These are phyloP conservation scores for Fusarium duplospermum DNA, from an alignment of 2,329 filamentous ascomycete species.

Conservation along the genomic window DNA sequence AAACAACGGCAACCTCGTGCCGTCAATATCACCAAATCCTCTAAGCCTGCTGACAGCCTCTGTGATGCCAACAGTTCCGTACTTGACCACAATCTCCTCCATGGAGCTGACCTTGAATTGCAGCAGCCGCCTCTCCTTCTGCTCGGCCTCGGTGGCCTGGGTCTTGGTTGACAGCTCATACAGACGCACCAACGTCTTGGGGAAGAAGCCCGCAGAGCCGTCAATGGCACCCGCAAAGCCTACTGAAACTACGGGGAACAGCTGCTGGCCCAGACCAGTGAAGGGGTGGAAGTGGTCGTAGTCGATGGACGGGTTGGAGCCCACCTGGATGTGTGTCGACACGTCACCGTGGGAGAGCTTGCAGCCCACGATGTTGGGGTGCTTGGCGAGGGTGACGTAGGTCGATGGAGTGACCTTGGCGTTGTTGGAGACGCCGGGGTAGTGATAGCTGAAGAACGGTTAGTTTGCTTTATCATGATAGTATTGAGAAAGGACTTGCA, in stretches of 20 bases:
- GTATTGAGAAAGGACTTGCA: constrained; percentile 54
- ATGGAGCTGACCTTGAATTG: constrained; percentile 71
- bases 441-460: constrained; percentile 64
- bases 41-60: constrained; percentile 70
- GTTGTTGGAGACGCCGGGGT: constrained; percentile 75
- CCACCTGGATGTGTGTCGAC: constrained; percentile 72
- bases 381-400: constrained; percentile 66
- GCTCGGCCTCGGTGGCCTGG: constrained; percentile 52
- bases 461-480: background rate
- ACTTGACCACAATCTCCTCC: constrained; percentile 70
- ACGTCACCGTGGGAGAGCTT: constrained; percentile 77
- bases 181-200: constrained; percentile 68
- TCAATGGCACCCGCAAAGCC: constrained; percentile 72
- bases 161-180: constrained; percentile 58
- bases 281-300: constrained; percentile 69
- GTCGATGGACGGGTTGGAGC: constrained; percentile 69
- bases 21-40: constrained; percentile 68
- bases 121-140: constrained; percentile 63
- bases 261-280: constrained; percentile 74
- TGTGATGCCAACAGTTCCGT: constrained; percentile 73
- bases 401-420: constrained; percentile 69
- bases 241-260: constrained; percentile 69
- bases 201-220: constrained; percentile 72
- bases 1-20: constrained; percentile 67
- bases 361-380: constrained; percentile 76